Percentiles rank a stretch among this genome's conserved stretches.
Evolutionary conservation across 805 yeast genomes (phyloP).

Genomic region (Metschnikowia matae): DNA sequence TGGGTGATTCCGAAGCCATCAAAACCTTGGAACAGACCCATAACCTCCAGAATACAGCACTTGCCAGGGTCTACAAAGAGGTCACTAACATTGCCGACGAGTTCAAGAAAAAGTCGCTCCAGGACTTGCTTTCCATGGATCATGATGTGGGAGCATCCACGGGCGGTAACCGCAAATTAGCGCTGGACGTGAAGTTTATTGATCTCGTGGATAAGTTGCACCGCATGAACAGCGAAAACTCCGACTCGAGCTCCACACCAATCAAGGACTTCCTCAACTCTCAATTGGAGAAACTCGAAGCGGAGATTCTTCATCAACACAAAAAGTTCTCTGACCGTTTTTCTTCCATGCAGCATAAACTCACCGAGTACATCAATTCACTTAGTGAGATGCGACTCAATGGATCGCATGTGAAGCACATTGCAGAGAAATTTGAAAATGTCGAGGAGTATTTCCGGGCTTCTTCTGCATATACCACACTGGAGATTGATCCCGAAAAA

Average conservation of each 20-base stretch:
- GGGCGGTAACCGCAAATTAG: slow-evolving; percentile 8
- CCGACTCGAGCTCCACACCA: slow-evolving; percentile 21
- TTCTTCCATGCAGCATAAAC: slow-evolving; percentile 33
- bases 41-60: slow-evolving; percentile 26
- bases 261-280: slow-evolving; percentile 33
- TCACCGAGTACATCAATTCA: slow-evolving; percentile 33
- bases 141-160: slow-evolving; percentile 22
- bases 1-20: slow-evolving; percentile 8
- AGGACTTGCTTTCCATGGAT: slow-evolving; percentile 37
- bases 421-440: slow-evolving; percentile 35
- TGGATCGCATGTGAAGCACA: slow-evolving; percentile 36
- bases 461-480: slow-evolving; percentile 22
- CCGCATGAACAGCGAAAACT: slow-evolving; percentile 25
- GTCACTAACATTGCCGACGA: slow-evolving; percentile 32
- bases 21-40: slow-evolving; percentile 23
- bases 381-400: slow-evolving; percentile 27
- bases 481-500: slow-evolving; percentile 24
- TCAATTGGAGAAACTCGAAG: slow-evolving; percentile 28
- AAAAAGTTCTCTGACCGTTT: slow-evolving; percentile 35
- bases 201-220: slow-evolving; percentile 38
- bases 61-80: slow-evolving; percentile 28
- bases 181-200: slow-evolving; percentile 30
- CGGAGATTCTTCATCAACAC: slow-evolving; percentile 34
- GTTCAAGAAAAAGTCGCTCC: slow-evolving; percentile 32
- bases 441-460: slow-evolving; percentile 34